Evolutionary conservation across 208 protist genomes (phyloP).

Genomic region (Acanthamoeba triangularis): DNA sequence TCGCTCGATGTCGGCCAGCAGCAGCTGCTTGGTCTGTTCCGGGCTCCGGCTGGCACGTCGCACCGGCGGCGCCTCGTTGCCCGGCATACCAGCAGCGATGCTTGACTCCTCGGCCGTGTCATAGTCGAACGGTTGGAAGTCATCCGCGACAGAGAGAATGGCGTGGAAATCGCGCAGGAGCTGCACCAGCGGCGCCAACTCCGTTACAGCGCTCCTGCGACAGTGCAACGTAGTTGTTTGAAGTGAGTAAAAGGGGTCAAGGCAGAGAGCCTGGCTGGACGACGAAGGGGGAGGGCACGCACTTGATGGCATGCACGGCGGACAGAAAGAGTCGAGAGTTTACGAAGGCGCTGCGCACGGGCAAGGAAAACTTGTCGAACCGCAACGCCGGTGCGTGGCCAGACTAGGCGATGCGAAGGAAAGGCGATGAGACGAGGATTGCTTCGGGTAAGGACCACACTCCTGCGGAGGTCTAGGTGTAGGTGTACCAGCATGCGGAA

Average conservation of each 20-base stretch:
- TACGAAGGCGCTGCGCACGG: conserved; percentile 51
- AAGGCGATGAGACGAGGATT: too few species aligned
- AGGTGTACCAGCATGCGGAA: conserved; percentile 27
- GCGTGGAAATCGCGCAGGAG: neutral
- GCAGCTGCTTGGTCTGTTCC: neutral
- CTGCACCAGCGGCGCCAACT: neutral
- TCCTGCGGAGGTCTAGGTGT: too few species aligned
- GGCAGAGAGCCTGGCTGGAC: too few species aligned
- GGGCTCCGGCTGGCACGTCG: neutral
- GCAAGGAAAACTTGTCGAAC: neutral
- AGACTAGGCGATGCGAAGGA: neutral
- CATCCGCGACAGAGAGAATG: neutral
- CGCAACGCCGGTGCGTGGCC: neutral
- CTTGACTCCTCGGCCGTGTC: neutral
- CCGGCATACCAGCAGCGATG: neutral
- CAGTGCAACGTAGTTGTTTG: neutral
- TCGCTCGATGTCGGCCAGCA: neutral
- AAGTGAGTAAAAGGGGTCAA: too few species aligned
- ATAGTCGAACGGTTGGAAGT: conserved; percentile 48
- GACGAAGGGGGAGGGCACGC: neutral
- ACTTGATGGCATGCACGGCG: neutral
- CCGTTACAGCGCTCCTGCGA: neutral
- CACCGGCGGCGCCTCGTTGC: neutral
- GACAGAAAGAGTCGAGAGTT: conserved; percentile 22
- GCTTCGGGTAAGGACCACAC: too few species aligned